These are phyloP conservation scores for Carex myosuroides DNA, from an alignment of 176 grass and related monocot genomes.

Conservation along the genomic window DNA sequence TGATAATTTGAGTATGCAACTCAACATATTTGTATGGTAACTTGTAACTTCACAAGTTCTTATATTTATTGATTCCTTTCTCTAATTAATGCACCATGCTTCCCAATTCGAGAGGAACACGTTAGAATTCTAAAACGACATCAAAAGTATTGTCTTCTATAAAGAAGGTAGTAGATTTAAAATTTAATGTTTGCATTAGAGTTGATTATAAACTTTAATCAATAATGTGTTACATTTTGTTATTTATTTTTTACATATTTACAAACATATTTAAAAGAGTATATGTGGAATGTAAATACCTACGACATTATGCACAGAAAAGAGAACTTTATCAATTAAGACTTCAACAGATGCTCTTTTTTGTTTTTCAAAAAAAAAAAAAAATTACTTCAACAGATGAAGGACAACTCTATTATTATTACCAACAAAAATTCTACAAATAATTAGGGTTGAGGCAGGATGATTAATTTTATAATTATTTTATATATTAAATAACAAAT, in stretches of 20 bases:
- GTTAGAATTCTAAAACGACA: background rate
- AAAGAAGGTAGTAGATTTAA: too few species aligned
- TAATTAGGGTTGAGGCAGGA: background rate
- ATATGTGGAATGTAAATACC: too few species aligned
- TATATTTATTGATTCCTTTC: constrained; percentile 18
- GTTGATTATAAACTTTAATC: too few species aligned
- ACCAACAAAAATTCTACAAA: background rate
- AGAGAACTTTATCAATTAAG: background rate
- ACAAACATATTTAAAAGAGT: too few species aligned
- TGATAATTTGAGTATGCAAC: background rate
- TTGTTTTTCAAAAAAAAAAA: too few species aligned
- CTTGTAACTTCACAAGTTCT: background rate
- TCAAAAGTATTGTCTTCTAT: background rate
- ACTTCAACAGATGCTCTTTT: too few species aligned
- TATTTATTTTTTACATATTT: too few species aligned
- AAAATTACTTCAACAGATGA: background rate
- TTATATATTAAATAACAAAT: too few species aligned
- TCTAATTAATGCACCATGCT: constrained; percentile 2
- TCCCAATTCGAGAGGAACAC: background rate
- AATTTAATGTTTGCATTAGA: too few species aligned
- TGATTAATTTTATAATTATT: too few species aligned
- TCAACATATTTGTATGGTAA: background rate
- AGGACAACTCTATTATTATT: background rate
- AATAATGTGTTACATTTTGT: too few species aligned
- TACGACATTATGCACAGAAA: background rate